Evolutionary conservation across 73 alveolate genomes (phyloP).

Genomic region (Paraurostyla sp.): DNA sequence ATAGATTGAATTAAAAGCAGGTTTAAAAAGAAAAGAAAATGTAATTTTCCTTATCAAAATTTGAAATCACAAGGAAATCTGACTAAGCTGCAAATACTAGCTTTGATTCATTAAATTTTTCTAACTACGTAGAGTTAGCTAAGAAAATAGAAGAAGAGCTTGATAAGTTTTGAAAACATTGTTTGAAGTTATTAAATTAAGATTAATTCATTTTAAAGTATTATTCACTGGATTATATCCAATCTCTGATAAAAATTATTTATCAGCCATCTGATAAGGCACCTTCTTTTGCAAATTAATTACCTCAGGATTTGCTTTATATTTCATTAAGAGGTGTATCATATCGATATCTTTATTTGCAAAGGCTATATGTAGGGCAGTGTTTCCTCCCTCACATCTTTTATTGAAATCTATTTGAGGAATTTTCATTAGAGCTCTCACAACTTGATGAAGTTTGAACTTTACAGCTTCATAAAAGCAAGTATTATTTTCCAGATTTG

Average conservation of each 20-base stretch:
- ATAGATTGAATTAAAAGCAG: background rate
- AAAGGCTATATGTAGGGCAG: conserved; percentile 20
- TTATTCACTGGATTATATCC: conserved; percentile 18
- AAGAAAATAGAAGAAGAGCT: background rate
- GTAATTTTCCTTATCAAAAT: no score
- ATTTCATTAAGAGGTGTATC: background rate
- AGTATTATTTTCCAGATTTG: conserved; percentile 15
- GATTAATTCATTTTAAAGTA: conserved; percentile 8
- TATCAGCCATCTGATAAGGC: conserved; percentile 22
- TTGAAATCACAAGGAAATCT: conserved; percentile 6
- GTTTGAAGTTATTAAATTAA: background rate
- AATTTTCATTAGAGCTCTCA: background rate
- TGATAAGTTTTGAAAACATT: background rate
- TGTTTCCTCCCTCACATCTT: conserved; percentile 7
- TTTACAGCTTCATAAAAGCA: conserved; percentile 32
- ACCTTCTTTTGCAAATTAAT: background rate
- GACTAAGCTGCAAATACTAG: conserved; percentile 47
- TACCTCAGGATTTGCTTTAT: conserved; percentile 1
- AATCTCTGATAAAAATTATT: background rate
- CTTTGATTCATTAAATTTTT: background rate
- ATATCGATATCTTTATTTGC: conserved; percentile 3
- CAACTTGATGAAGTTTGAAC: conserved; percentile 7
- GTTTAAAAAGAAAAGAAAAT: background rate
- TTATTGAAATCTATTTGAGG: background rate
- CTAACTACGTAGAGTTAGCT: background rate